Base-by-base conservation (phyloP, 139 green algal species). In the Volvox reticuliferus region DNA sequence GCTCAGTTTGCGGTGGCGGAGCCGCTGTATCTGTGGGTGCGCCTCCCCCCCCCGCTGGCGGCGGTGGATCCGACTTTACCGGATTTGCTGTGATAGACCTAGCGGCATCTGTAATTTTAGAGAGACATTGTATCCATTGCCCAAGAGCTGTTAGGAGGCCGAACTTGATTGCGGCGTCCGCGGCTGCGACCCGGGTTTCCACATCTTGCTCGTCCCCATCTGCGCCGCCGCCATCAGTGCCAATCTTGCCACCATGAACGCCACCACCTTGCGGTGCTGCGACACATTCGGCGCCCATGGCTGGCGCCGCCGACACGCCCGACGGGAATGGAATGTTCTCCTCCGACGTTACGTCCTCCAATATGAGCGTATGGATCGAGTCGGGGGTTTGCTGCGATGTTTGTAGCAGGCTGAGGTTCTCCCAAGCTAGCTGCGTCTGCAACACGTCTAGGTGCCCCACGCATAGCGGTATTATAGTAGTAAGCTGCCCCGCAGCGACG, bases 351-450 rank as follows among this genome's bases (percentile, higher is more conserved):
- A 90, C 50, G 0, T 90, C 86, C 73, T 90, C 73, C 30, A 90
- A n/a, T 2, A 90, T 24, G 1, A 71, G 28, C 0, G 86, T 14
- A 16, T 90, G 86, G 24, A 83, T 21, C 21, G 50, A 32, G 3
- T 90, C 86, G 0, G 2, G 2, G 13, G 50, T 76, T 44, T 83
- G 44, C 20, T 30, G 44, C 3, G 50, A 55, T 0, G 3, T 1
- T 32, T n/a, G 19, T 24, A 83, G 73, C 50, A 90, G 73, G 86
- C 86, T 90, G 21, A 90, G 71, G 13, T 90, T 30, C 86, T 90
- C 86, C 86, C 86, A 90, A 30, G 61, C 86, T 5, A 90, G 73
- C 71, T 90, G 86, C 9, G 67, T 28, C 36, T 63, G 73, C 21
- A 90, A n/a, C 19, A 79, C 86, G 73, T 90, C 86, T 9, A 83